phyloP scores from a whole-genome alignment of 164 flowering plant species.

The Malania oleifera region DNA sequence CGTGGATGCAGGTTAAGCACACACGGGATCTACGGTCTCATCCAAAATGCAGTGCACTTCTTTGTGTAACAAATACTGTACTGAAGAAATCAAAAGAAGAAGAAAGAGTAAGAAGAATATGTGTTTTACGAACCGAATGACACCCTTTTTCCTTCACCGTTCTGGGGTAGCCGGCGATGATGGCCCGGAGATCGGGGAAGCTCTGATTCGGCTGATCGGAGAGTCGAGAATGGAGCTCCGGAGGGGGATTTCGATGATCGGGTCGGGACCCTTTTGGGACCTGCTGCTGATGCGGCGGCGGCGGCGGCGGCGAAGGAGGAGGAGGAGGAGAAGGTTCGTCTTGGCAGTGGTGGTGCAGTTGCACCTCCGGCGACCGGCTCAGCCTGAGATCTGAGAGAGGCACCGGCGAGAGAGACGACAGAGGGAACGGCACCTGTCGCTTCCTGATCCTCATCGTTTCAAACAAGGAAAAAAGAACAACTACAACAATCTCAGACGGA shows the following conservation, averaged over 20 bases:
- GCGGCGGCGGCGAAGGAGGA: no score
- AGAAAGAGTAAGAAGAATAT: not conserved
- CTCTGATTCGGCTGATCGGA: conserved; percentile 24
- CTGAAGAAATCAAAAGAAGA: not conserved
- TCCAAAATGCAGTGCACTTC: conserved; percentile 13
- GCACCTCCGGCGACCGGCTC: conserved; percentile 28
- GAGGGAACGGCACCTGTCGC: conserved; percentile 34
- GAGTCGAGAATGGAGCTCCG: conserved; percentile 9
- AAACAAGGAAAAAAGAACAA: no score
- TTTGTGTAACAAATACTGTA: not conserved
- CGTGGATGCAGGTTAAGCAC: conserved; percentile 6
- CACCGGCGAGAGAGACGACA: conserved; percentile 26
- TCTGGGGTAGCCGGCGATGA: conserved; percentile 12
- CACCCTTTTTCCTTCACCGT: not conserved
- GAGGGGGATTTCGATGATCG: conserved; percentile 4
- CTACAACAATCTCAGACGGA: not conserved
- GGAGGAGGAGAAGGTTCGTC: no score
- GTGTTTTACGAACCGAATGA: conserved; percentile 15
- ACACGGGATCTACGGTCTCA: not conserved
- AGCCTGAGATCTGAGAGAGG: conserved; percentile 40
- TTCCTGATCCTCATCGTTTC: conserved; percentile 49
- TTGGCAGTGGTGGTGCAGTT: conserved; percentile 12
- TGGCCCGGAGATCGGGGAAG: conserved; percentile 1
- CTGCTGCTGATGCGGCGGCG: no score
- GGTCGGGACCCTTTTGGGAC: no score